These are phyloP conservation scores for Lentinus polychrous DNA, from an alignment of 1,284 basidiomycete species.

Conservation along the genomic window DNA sequence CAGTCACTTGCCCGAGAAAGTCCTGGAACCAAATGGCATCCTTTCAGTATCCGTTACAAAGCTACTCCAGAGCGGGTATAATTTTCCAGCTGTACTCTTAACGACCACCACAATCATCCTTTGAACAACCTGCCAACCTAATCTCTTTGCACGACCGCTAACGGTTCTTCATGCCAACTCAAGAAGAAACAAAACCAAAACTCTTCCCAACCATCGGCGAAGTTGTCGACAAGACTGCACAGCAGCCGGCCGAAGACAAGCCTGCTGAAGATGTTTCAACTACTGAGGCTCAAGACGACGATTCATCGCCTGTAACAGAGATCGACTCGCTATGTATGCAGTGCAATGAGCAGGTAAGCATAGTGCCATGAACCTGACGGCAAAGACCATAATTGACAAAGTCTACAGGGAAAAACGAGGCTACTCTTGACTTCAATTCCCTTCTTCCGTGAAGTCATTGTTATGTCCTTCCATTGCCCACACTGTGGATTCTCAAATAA, in stretches of 20 bases:
- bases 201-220: constrained; percentile 45
- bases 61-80: no score
- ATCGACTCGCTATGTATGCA: constrained; percentile 94
- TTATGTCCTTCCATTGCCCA: constrained; percentile 95
- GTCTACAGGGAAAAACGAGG: constrained; percentile 75
- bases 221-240: constrained; percentile 28
- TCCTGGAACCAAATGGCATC: no score
- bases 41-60: no score
- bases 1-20: no score
- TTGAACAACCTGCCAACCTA: no score
- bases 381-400: constrained; percentile 17
- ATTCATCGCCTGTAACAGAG: constrained; percentile 65
- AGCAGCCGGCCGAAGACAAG: constrained; percentile 17
- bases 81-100: no score
- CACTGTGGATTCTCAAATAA: constrained; percentile 91
- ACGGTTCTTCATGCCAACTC: no score
- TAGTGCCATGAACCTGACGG: constrained; percentile 1
- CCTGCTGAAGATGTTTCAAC: constrained; percentile 17
- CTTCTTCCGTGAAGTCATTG: constrained; percentile 92
- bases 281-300: constrained; percentile 37
- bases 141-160: no score
- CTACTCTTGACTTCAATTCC: constrained; percentile 94
- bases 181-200: background rate
- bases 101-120: no score
- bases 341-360: constrained; percentile 79